phyloP scores from a whole-genome alignment of 306 rosid genomes.

The Mimosa pudica region DNA sequence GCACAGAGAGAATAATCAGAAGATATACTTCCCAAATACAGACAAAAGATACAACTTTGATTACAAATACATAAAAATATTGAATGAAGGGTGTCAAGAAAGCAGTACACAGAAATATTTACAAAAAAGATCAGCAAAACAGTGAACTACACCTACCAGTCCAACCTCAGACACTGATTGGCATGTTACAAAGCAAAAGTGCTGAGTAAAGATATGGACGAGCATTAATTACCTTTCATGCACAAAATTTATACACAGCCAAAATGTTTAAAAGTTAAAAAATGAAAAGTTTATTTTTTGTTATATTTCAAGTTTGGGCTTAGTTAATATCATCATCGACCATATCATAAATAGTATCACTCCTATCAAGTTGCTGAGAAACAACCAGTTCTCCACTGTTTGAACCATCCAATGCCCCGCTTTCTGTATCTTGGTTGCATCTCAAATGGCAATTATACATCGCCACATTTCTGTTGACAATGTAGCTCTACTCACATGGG shows the following conservation, averaged over 20 bases:
- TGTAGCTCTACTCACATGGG: background rate
- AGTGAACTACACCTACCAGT: background rate
- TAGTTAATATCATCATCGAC: background rate
- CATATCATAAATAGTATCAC: background rate
- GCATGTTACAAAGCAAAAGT: constrained; percentile 7
- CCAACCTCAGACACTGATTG: background rate
- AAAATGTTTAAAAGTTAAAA: background rate
- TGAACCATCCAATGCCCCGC: background rate
- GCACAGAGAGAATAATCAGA: constrained; percentile 35
- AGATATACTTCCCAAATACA: background rate
- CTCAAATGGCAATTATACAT: background rate
- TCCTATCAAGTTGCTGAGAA: background rate
- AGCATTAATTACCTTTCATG: background rate
- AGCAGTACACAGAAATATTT: background rate
- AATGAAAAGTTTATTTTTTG: background rate
- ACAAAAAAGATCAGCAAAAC: background rate
- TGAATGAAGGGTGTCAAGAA: background rate
- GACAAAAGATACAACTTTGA: too few relatives aligned
- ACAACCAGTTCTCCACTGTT: background rate
- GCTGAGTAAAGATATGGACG: background rate
- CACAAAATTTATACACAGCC: background rate
- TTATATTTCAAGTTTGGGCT: background rate
- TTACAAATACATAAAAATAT: background rate
- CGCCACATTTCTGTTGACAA: constrained; percentile 1
- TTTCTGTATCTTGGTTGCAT: background rate